phyloP scores from a whole-genome alignment of 106 monocot species.

The Apostasia shenzhenica region DNA sequence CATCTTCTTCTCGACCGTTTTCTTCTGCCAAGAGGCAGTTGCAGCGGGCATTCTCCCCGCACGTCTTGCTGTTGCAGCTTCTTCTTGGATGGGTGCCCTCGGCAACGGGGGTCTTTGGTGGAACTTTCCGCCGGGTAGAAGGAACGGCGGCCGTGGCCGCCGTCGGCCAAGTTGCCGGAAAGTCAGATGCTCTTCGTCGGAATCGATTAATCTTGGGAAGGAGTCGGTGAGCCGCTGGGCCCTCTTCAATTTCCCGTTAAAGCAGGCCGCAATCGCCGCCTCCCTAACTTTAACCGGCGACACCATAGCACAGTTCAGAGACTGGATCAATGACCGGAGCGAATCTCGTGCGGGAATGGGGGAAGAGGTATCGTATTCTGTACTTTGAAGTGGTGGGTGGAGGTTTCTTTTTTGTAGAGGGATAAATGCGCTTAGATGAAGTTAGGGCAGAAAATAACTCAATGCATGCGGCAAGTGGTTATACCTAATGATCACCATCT shows the following conservation, averaged over 20 bases:
- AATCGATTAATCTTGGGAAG: slow-evolving; percentile 22
- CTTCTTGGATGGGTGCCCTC: slow-evolving; percentile 32
- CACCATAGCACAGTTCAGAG: slow-evolving; percentile 79
- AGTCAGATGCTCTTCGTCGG: slow-evolving; percentile 4
- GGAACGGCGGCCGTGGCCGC: not conserved
- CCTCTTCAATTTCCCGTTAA: slow-evolving; percentile 50
- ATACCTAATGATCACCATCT: no score
- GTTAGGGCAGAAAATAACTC: no score
- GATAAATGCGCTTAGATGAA: no score
- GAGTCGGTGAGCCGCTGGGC: slow-evolving; percentile 13
- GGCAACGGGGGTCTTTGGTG: slow-evolving; percentile 28
- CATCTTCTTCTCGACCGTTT: no score
- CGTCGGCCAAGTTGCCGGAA: not conserved
- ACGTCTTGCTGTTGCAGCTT: not conserved
- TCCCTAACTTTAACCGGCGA: slow-evolving; percentile 71
- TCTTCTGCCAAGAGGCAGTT: no score
- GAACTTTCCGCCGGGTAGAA: slow-evolving; percentile 10
- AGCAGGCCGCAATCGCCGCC: slow-evolving; percentile 73
- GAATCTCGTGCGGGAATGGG: not conserved
- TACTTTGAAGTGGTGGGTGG: no score
- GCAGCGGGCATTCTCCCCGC: not conserved
- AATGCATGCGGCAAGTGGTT: no score
- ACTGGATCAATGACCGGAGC: slow-evolving; percentile 12
- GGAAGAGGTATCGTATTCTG: slow-evolving; percentile 26
- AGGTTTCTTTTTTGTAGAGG: no score